These are phyloP conservation scores for Eucalyptus polybractea DNA, from an alignment of 345 rosid genomes.

Conservation along the genomic window DNA sequence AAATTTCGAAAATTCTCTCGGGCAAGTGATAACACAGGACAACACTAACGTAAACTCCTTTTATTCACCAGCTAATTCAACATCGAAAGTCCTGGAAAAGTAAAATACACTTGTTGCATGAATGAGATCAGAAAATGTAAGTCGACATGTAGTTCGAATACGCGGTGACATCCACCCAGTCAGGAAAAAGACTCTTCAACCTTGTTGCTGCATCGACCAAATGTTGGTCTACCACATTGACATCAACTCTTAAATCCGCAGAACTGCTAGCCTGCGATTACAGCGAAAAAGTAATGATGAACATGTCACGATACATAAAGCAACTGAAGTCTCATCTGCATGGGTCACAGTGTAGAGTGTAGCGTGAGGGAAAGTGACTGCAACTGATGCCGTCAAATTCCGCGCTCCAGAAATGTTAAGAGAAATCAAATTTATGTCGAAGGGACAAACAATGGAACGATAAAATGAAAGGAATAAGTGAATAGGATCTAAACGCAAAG, in stretches of 20 bases:
- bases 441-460: background rate
- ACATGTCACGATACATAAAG: background rate
- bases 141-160: slow-evolving; percentile 66
- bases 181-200: slow-evolving; percentile 64
- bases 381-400: background rate
- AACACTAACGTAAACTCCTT: background rate
- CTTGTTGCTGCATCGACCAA: slow-evolving; percentile 42
- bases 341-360: background rate
- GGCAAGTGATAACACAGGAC: background rate
- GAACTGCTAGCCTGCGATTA: slow-evolving; percentile 40
- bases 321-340: background rate
- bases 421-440: background rate
- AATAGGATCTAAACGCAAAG: background rate
- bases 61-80: background rate
- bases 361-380: background rate
- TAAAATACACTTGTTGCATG: background rate
- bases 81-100: background rate
- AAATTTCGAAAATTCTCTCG: background rate
- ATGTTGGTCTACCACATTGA: slow-evolving; percentile 77
- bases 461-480: background rate
- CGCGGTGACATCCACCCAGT: slow-evolving; percentile 71
- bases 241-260: slow-evolving; percentile 48
- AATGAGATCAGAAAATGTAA: slow-evolving; percentile 33
- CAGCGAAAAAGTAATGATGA: background rate
- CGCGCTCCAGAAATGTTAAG: background rate